Percentiles rank a stretch among this genome's conserved stretches.
phyloP scores from a whole-genome alignment of 192 early-diverging fungal species.

The Coemansia sp. region DNA sequence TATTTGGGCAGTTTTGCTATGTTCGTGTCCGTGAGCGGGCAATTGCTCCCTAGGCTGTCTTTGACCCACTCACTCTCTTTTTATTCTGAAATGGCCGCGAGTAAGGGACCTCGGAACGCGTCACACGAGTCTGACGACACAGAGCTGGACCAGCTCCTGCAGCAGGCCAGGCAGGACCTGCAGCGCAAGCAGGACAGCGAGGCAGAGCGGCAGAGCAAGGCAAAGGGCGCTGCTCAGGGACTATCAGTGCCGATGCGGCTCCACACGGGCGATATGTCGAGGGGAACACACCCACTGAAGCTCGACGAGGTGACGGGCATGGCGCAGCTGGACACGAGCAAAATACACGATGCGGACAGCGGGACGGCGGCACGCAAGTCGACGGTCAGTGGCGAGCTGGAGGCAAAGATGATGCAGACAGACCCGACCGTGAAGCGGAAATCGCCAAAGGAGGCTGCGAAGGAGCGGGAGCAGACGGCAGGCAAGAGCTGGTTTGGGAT shows the following conservation, averaged over 20 bases:
- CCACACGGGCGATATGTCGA: background rate
- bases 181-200: constrained; percentile 1
- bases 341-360: background rate
- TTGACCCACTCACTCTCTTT: too few relatives aligned
- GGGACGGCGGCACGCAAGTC: background rate
- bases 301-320: constrained; percentile 19
- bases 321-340: constrained; percentile 13
- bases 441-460: constrained; percentile 5
- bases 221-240: background rate
- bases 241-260: constrained; percentile 28
- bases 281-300: constrained; percentile 1
- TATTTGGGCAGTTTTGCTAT: too few relatives aligned
- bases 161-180: constrained; percentile 29
- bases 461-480: constrained; percentile 22
- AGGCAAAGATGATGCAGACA: background rate
- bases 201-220: background rate
- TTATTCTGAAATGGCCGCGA: too few relatives aligned
- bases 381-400: constrained; percentile 1
- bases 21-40: too few relatives aligned
- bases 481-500: constrained; percentile 83
- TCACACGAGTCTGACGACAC: constrained; percentile 17
- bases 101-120: background rate
- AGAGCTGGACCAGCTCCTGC: constrained; percentile 30
- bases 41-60: background rate
- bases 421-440: constrained; percentile 38